phyloP scores from a whole-genome alignment of 148 eudicot species.

The Fallopia convolvulus region DNA sequence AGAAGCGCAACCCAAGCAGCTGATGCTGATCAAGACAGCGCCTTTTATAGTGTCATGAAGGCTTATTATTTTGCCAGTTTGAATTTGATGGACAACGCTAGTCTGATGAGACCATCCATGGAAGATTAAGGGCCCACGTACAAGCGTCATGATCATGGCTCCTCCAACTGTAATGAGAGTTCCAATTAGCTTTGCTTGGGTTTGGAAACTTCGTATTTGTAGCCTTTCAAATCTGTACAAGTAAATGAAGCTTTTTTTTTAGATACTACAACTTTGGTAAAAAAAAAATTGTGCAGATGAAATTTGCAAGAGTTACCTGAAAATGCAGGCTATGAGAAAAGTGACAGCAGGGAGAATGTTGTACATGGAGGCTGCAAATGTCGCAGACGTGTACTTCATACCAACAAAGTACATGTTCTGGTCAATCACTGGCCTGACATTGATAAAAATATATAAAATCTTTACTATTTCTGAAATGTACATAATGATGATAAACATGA shows the following conservation, averaged over 20 bases:
- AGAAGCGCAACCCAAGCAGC: constrained; percentile 77
- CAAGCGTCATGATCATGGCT: constrained; percentile 86
- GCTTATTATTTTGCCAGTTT: constrained; percentile 27
- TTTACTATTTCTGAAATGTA: background rate
- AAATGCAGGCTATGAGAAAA: constrained; percentile 60
- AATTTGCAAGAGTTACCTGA: constrained; percentile 25
- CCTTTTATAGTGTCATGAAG: constrained; percentile 72
- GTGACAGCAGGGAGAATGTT: constrained; percentile 85
- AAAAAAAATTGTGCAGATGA: background rate
- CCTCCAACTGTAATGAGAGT: constrained; percentile 69
- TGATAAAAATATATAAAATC: background rate
- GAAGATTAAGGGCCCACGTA: constrained; percentile 41
- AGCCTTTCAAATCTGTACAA: constrained; percentile 51
- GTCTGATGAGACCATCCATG: constrained; percentile 27
- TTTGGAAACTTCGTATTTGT: constrained; percentile 44
- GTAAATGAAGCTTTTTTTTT: background rate
- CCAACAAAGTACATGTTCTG: constrained; percentile 69
- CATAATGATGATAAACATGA: background rate
- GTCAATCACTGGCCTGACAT: constrained; percentile 70
- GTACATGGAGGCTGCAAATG: constrained; percentile 71
- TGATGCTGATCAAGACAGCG: constrained; percentile 58
- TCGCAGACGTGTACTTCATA: constrained; percentile 79
- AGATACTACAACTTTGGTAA: background rate
- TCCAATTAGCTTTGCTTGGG: constrained; percentile 77
- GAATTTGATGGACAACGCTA: constrained; percentile 17